Base-by-base conservation (phyloP, 441 rosid genomes). In the Croton setiger region DNA sequence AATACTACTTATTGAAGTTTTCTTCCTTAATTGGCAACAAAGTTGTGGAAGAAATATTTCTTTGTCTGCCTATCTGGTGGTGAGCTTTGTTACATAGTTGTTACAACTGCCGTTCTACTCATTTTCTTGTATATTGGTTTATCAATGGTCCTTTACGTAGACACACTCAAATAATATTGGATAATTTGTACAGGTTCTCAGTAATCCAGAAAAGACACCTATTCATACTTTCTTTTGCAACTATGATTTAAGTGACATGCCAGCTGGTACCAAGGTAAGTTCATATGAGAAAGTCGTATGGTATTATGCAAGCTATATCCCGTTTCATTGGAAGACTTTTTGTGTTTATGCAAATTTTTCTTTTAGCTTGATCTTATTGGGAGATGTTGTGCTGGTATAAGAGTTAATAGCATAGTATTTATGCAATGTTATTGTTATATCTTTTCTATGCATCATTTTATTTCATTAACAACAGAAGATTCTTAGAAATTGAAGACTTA, bases 141-240 rank as follows among this genome's bases (percentile, higher is more conserved):
- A 37, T 18, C 39, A 12, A 33, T 11, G 20, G 53, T 63, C 43
- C 52, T 58, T 41, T 37, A 39, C 58, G 43, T 27, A 2, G 0
- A 39, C 11, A 45, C 43, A 63, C 76, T 5, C 43, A 39, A 39
- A 39, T 75, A 65, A 74, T 63, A 27, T 5, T 43, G 12, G 35
- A 56, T 53, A 47, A 68, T 21, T 65, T 75, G 63, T 54, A 70
- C 85, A 86, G 90, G 88, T 86, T 72, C 83, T 86, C 43, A 86
- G 90, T 78, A 86, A 86, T 80, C 90, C 90, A 11, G 90, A 86
- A 71, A 84, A 81, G 84, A 86, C 88, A n/a, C 88, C 90, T 13
- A 77, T 86, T 67, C 90, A 86, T 71, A 82, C 90, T 49, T 86
- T 82, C 76, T 63, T 84, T 66, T 82, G 85, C 64, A 80, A 75